phyloP scores from a whole-genome alignment of 768 basidiomycete genomes.

The Termitomyces sp. region DNA sequence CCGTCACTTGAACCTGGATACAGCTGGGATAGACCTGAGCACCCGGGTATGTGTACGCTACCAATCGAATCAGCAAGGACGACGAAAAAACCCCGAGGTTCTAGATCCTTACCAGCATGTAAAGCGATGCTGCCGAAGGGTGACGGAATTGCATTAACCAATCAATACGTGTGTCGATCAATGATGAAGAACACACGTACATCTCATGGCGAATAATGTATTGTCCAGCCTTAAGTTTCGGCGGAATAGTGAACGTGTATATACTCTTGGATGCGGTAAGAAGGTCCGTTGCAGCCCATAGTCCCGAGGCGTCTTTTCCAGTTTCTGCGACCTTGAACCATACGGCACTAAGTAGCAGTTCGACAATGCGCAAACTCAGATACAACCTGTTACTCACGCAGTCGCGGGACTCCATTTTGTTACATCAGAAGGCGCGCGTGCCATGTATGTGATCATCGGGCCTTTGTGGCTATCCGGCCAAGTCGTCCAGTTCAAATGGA shows the following conservation, averaged over 20 bases:
- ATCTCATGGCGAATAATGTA: constrained; percentile 47
- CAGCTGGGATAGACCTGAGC: constrained; percentile 41
- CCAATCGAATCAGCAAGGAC: background rate
- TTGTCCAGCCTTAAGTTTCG: constrained; percentile 39
- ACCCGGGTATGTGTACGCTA: constrained; percentile 35
- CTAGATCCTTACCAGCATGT: constrained; percentile 24
- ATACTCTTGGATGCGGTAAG: constrained; percentile 33
- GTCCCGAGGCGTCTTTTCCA: constrained; percentile 38
- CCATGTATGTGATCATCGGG: constrained; percentile 43
- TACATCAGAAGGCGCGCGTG: constrained; percentile 37
- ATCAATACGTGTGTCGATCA: background rate
- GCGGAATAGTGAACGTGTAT: constrained; percentile 42
- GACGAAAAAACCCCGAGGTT: too few species aligned
- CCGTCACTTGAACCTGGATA: constrained; percentile 41
- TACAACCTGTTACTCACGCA: constrained; percentile 16
- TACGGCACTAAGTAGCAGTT: constrained; percentile 28
- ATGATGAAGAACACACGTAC: constrained; percentile 12
- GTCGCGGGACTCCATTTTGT: constrained; percentile 38
- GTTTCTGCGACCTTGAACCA: constrained; percentile 48
- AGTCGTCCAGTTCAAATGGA: constrained; percentile 37
- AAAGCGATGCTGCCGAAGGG: constrained; percentile 29
- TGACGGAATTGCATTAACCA: background rate
- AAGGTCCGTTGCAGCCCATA: constrained; percentile 39
- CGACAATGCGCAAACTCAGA: background rate
- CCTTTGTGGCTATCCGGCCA: constrained; percentile 36